Evolutionary conservation across 306 rosid species (phyloP), one percentile per base, ranked within the genome.

Genomic region (Quercus aquifolioides): DNA sequence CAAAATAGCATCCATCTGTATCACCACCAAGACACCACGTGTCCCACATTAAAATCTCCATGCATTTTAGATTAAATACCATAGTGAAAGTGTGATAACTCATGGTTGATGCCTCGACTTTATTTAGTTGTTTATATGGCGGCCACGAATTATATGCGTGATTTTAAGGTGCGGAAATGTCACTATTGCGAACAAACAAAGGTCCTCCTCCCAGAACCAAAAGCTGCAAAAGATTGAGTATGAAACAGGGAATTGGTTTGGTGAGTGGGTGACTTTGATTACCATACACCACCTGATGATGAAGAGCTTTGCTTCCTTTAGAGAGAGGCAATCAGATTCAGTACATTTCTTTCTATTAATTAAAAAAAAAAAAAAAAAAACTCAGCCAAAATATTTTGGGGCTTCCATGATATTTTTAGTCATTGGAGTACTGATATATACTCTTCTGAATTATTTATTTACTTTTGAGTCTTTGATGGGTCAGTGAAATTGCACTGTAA

Each of bases 231-330:
- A 77, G 85, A 84, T 85, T 51, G 84, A 83, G 83, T 57, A 51
- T 0, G 15, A 74, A 84, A 49, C 23, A 73, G 38, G n/a, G 31
- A 73, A 82, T 54, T 54, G 67, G 76, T 78, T 84, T 74, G 91
- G 91, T 84, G 84, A 23, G 79, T 83, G 85, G 84, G 88, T 86
- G 57, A 26, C 71, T 13, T 78, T 82, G 51, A 51, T 78, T 78
- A 75, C 83, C 71, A 73, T 56, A 65, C 57, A 33, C 55, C 77
- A 68, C 75, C 74, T 43, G 46, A 41, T 43, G 46, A 41, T 41
- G 58, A 74, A 73, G 55, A 51, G 52, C 18, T 31, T 72, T n/a
- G 69, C 68, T 90, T 90, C 60, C 87, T 87, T 87, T 6, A 82
- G 13, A 71, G 51, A 64, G 51, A 80, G 87, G 85, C 86, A 58